Evolutionary conservation across 139 green algal species (phyloP).

Genomic region (Coelastrella sp.): DNA sequence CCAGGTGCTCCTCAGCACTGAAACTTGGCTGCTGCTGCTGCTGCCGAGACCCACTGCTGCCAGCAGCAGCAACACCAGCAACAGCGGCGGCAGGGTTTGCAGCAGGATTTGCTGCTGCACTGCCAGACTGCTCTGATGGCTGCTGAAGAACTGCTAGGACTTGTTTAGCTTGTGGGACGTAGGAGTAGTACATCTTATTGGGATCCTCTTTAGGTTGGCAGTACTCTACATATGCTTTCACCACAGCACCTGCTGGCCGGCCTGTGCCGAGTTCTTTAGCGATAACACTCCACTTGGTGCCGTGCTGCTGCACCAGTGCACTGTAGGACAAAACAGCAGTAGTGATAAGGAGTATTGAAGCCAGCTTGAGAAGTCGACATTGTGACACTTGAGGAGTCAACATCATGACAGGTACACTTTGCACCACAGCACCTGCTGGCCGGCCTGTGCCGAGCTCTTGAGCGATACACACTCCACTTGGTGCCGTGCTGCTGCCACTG

Average conservation of each 20-base stretch:
- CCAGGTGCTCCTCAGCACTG: neutral
- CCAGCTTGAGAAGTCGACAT: too few species aligned
- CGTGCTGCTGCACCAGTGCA: slow-evolving; percentile 22
- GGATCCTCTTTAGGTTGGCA: neutral
- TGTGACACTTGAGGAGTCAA: too few species aligned
- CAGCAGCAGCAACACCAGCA: neutral
- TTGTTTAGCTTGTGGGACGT: neutral
- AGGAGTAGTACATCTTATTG: neutral
- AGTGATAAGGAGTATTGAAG: too few species aligned
- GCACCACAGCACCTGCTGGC: too few species aligned
- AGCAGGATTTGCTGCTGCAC: neutral
- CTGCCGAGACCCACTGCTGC: neutral
- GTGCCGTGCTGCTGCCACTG: too few species aligned
- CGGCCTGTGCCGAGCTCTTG: too few species aligned
- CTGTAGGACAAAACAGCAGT: neutral
- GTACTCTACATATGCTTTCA: slow-evolving; percentile 10
- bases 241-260: neutral
- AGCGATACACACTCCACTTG: too few species aligned
- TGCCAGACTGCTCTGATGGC: neutral
- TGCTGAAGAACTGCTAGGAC: neutral
- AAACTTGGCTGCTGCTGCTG: neutral
- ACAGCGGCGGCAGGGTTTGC: neutral
- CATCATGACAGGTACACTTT: too few species aligned
- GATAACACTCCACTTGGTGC: slow-evolving; percentile 15
- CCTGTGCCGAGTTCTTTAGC: slow-evolving; percentile 13